Base-by-base conservation (phyloP, 1,139 yeast species). In the Arxiozyma heterogenica region DNA sequence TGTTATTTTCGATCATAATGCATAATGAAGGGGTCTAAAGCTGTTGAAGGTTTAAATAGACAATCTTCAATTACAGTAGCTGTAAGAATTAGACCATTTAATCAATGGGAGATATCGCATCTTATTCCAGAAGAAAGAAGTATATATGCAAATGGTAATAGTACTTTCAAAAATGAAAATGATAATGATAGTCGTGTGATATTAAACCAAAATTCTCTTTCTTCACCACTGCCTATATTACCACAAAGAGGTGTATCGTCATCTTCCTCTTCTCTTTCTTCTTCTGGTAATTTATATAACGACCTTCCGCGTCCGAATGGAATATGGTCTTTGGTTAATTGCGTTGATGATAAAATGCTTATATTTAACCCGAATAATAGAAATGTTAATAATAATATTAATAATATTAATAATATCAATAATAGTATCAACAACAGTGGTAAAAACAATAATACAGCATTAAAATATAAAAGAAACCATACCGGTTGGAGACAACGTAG, bases 331-430 rank as follows among this genome's bases (percentile, higher is more conserved):
- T 80, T 90, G 43, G 78, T 91, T 25, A 82, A 86, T 55, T 94
- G 88, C 30, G 93, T 88, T 3, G 96, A 90, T 72, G 95, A 88
- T 62, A 75, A 82, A 59, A 89, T 90, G 95, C 75, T 91, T 56
- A 83, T 90, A 15, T 90, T 91, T 67, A 96, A 90, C 68, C 97
- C 97, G 0, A 57, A 89, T 1, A 87, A 83, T 52, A 81, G n/a
- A 83, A 15, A 44, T 27, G 8, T 27, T 27, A 7, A 27, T 27
- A 41, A 34, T 17, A 47, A 17, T 47, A 39, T 23, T 6, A 39
- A 17, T 34, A 23, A 41, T 18, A 45, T 25, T 18, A 39, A 22
- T 15, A 47, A 47, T 12, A 34, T 43, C 15, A 42, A 42, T 22
- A 38, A n/a, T n/a, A n/a, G 38, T 5, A 42, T 38, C 20, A 38